Conservation (phyloP, 345 rosid species). For the Barbarea vulgaris region DNA sequence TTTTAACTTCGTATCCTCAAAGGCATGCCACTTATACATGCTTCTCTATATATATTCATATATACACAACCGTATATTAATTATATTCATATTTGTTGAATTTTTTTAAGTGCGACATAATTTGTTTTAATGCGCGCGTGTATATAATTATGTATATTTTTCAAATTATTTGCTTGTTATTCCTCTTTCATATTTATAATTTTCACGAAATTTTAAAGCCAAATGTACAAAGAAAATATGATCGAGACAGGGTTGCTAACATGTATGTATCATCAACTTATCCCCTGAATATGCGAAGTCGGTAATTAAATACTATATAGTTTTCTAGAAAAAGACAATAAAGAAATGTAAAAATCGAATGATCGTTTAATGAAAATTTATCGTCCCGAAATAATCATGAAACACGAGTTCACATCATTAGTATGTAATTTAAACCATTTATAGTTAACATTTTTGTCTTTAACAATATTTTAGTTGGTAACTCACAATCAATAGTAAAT, state of each 20-base stretch:
- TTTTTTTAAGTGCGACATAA: background rate
- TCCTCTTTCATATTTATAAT: constrained; percentile 1
- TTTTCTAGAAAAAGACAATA: background rate
- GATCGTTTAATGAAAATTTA: background rate
- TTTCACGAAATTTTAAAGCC: background rate
- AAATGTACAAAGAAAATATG: constrained; percentile 19
- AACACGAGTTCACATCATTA: constrained; percentile 21
- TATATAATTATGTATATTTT: background rate
- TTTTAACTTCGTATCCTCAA: constrained; percentile 38
- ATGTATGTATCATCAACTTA: constrained; percentile 28
- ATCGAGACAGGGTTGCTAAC: constrained; percentile 29
- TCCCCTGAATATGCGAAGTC: constrained; percentile 7
- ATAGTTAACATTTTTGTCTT: constrained; percentile 14
- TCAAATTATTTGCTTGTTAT: background rate
- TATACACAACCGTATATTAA: background rate
- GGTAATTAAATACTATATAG: constrained; percentile 15
- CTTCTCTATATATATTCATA: background rate
- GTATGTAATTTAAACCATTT: constrained; percentile 13
- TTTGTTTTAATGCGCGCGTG: background rate
- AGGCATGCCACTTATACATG: constrained; percentile 38
- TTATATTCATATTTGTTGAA: background rate
- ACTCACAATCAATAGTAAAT: constrained; percentile 30
- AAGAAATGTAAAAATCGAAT: background rate
- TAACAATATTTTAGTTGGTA: constrained; percentile 37
- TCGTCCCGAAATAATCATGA: constrained; percentile 29